These are phyloP conservation scores for Exsudoporus frostii DNA, from an alignment of 768 basidiomycete species.

Conservation along the genomic window DNA sequence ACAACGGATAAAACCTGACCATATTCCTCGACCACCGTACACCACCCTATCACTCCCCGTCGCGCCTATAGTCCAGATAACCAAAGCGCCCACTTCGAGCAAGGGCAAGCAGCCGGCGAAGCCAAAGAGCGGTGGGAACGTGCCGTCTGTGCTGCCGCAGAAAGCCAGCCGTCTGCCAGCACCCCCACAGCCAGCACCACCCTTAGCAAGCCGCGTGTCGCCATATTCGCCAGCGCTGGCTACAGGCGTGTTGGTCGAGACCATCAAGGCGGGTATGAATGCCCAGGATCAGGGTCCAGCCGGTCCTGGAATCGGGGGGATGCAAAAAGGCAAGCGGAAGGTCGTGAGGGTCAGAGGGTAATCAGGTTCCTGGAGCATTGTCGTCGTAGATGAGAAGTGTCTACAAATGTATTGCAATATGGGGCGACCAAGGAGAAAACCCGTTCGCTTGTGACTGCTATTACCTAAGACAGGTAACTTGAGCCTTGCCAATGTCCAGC, in stretches of 20 bases:
- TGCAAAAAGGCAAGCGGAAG: conserved; percentile 75
- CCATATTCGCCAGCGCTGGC: conserved; percentile 77
- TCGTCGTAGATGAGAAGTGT: conserved; percentile 13
- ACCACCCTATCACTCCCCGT: conserved; percentile 33
- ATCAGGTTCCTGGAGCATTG: background rate
- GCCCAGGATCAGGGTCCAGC: conserved; percentile 49
- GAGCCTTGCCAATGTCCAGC: background rate
- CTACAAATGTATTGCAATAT: conserved; percentile 22
- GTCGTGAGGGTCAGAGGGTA: conserved; percentile 71
- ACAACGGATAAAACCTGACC: conserved; percentile 70
- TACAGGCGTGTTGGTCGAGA: conserved; percentile 74
- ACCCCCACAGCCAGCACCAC: conserved; percentile 75
- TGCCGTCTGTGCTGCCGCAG: conserved; percentile 23
- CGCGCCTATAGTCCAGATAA: conserved; percentile 28
- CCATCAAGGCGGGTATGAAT: conserved; percentile 84
- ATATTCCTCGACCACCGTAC: conserved; percentile 63
- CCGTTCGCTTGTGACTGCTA: too few species aligned
- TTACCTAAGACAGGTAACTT: background rate
- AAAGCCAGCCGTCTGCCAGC: conserved; percentile 51
- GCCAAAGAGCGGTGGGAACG: conserved; percentile 40
- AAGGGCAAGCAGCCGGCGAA: conserved; percentile 54
- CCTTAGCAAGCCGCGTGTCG: conserved; percentile 70
- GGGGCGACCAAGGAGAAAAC: too few species aligned
- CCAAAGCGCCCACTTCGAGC: conserved; percentile 31
- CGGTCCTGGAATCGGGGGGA: conserved; percentile 28